These are phyloP conservation scores for Xylaria venustula DNA, from an alignment of 495 filamentous ascomycete species.

Conservation along the genomic window DNA sequence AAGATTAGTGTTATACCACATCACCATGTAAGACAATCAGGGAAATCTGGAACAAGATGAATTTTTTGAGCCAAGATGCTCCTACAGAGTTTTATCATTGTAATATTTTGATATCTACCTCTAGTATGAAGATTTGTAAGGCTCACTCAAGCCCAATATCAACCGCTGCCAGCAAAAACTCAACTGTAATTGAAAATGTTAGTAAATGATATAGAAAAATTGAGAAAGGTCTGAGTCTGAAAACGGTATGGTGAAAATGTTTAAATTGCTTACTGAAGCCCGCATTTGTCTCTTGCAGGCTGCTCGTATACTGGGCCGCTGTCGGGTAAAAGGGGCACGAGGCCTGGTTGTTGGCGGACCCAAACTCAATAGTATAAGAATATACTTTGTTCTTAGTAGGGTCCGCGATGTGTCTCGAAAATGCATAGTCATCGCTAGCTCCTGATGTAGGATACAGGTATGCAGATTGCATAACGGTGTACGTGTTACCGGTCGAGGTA, in stretches of 20 bases:
- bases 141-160: constrained; percentile 6
- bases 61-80: no score
- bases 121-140: no score
- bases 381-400: constrained; percentile 32
- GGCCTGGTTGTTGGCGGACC: constrained; percentile 29
- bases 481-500: constrained; percentile 25
- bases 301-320: constrained; percentile 28
- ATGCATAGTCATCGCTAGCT: constrained; percentile 37
- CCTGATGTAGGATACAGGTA: constrained; percentile 38
- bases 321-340: constrained; percentile 39
- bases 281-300: constrained; percentile 35
- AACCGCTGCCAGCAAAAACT: constrained; percentile 4
- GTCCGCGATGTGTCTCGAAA: constrained; percentile 27
- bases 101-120: no score
- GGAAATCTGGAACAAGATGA: no score
- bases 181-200: background rate
- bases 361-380: constrained; percentile 45
- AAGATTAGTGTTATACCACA: no score
- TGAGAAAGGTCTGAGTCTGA: background rate
- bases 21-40: no score
- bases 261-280: constrained; percentile 29
- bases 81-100: no score
- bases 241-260: background rate
- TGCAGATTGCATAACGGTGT: constrained; percentile 30
- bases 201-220: background rate